Evolutionary conservation across 805 yeast genomes (phyloP).

Genomic region (Debaryomyces maramus): DNA sequence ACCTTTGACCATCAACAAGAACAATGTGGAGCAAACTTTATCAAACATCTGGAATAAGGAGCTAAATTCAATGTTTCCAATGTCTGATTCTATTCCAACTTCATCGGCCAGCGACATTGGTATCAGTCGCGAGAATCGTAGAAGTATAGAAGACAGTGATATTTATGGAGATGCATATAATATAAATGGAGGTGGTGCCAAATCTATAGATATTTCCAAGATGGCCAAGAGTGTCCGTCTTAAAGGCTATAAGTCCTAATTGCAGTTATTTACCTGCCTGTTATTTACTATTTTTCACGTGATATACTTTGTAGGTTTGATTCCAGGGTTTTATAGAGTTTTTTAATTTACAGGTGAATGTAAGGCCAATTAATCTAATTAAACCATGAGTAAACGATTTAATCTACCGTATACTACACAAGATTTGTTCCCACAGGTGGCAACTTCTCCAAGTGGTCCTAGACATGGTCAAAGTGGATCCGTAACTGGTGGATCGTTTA

Average conservation of each 20-base stretch:
- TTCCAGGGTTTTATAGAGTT: neutral
- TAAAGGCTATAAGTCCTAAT: conserved; percentile 2
- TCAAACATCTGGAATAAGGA: neutral
- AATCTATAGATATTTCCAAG: neutral
- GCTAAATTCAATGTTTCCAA: neutral
- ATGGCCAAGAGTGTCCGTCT: neutral
- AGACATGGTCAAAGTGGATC: conserved; percentile 13
- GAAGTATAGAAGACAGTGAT: neutral
- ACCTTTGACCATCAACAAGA: too few species aligned
- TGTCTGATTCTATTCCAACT: neutral
- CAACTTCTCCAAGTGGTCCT: conserved; percentile 17
- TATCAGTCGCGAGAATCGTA: neutral
- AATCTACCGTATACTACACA: conserved; percentile 44
- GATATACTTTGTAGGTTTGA: neutral
- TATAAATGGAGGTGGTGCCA: neutral
- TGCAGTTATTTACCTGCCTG: neutral
- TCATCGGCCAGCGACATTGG: neutral
- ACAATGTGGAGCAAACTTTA: too few species aligned
- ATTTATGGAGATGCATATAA: neutral
- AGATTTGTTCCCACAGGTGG: conserved; percentile 38
- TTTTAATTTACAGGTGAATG: neutral
- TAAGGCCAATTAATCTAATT: neutral
- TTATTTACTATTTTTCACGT: too few species aligned
- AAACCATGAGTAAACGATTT: conserved; percentile 35
- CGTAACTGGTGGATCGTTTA: conserved; percentile 23